phyloP scores from a whole-genome alignment of 2,329 filamentous ascomycete species.

The Penicillium concentricum region DNA sequence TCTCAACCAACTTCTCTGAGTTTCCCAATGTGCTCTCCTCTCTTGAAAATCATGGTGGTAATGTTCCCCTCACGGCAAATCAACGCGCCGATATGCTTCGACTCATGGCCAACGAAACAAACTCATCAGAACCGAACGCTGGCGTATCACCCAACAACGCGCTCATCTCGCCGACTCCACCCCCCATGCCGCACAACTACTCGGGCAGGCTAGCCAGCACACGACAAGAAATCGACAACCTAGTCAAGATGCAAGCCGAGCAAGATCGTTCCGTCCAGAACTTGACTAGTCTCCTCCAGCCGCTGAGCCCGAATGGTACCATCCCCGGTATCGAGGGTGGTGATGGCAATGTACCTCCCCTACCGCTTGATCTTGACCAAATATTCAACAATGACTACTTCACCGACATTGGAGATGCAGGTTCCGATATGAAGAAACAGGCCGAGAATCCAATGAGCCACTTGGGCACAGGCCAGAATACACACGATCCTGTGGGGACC shows the following conservation, averaged over 20 bases:
- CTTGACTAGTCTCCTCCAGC: constrained; percentile 70
- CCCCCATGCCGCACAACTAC: constrained; percentile 53
- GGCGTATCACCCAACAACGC: constrained; percentile 53
- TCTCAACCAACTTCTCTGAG: constrained; percentile 40
- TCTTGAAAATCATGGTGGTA: constrained; percentile 45
- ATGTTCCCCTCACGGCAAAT: constrained; percentile 44
- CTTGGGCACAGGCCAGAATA: constrained; percentile 15
- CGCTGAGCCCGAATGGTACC: constrained; percentile 74
- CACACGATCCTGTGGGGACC: constrained; percentile 18
- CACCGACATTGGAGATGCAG: constrained; percentile 40
- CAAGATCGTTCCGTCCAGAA: constrained; percentile 76
- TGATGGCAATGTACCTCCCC: constrained; percentile 41
- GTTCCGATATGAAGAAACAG: constrained; percentile 29
- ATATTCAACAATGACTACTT: constrained; percentile 61
- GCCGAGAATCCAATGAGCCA: constrained; percentile 20
- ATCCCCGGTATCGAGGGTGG: constrained; percentile 65
- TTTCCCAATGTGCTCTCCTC: constrained; percentile 48
- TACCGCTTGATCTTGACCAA: constrained; percentile 55
- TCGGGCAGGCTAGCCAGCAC: constrained; percentile 59
- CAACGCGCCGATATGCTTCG: constrained; percentile 51
- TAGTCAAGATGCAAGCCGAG: constrained; percentile 75
- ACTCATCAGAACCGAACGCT: constrained; percentile 40
- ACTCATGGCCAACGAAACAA: constrained; percentile 49
- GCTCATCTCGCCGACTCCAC: constrained; percentile 55
- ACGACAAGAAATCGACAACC: constrained; percentile 71